Evolutionary conservation across 2,329 filamentous ascomycete species (phyloP).

Genomic region (Teratosphaeriaceae sp.): DNA sequence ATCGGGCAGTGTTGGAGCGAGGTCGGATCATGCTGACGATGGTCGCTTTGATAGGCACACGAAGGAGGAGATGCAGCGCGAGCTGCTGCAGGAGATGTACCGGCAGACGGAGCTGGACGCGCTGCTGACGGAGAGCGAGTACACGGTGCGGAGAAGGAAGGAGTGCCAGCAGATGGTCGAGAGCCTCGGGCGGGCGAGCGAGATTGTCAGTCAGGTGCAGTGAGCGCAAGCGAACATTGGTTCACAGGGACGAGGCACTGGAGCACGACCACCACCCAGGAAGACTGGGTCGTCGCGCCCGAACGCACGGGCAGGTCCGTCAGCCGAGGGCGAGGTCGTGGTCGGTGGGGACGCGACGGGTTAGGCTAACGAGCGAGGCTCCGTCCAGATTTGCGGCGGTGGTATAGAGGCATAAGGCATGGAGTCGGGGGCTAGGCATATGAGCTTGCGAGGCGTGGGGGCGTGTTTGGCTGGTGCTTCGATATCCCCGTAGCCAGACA

Average conservation of each 20-base stretch:
- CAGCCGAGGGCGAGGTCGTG: too few relatives aligned
- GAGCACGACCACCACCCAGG: too few relatives aligned
- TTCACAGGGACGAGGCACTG: too few relatives aligned
- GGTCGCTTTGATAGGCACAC: conserved; percentile 56
- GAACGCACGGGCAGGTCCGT: too few relatives aligned
- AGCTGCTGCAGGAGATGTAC: conserved; percentile 97
- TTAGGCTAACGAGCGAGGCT: too few relatives aligned
- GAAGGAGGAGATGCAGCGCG: conserved; percentile 97
- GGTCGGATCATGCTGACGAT: conserved; percentile 1
- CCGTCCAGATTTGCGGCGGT: too few relatives aligned
- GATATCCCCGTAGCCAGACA: conserved; percentile 1
- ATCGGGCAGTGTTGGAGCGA: neutral
- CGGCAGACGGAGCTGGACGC: conserved; percentile 84
- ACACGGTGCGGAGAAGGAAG: conserved; percentile 88
- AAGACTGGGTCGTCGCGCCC: too few relatives aligned
- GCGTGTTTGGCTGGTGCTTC: neutral
- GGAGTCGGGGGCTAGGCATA: too few relatives aligned
- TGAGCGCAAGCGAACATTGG: conserved; percentile 31
- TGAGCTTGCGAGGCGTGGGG: neutral
- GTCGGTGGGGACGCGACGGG: too few relatives aligned
- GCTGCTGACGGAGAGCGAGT: conserved; percentile 95
- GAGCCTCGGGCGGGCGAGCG: conserved; percentile 77
- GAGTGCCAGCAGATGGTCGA: conserved; percentile 99
- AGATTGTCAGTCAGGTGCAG: conserved; percentile 83
- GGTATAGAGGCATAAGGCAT: neutral